These are phyloP conservation scores for Colletotrichum limetticola DNA, from an alignment of 2,329 filamentous ascomycete species.

Conservation along the genomic window DNA sequence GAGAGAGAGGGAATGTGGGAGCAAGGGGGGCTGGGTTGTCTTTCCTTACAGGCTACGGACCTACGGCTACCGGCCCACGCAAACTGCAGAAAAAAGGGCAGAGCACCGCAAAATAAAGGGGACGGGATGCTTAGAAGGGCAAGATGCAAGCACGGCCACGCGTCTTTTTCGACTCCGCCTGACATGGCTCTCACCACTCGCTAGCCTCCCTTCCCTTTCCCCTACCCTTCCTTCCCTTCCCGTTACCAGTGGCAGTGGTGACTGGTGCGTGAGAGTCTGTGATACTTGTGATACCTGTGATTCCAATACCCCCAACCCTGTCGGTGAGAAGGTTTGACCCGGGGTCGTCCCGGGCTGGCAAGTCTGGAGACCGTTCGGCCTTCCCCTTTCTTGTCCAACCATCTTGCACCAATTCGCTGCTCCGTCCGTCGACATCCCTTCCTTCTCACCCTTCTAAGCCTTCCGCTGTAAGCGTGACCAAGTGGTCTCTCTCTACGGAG, in stretches of 20 bases:
- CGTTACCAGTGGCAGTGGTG: neutral
- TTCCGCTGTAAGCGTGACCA: slow-evolving; percentile 9
- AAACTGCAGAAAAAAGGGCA: neutral
- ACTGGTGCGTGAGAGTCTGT: too few relatives aligned
- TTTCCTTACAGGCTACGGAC: neutral
- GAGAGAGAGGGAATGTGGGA: neutral
- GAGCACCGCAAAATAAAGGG: neutral
- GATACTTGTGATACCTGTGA: too few relatives aligned
- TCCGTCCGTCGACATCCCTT: slow-evolving; percentile 15
- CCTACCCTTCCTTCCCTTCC: neutral
- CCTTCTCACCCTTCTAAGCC: neutral
- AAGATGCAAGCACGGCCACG: slow-evolving; percentile 17
- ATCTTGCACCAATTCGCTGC: slow-evolving; percentile 12
- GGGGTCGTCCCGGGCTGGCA: slow-evolving; percentile 18
- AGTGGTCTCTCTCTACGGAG: neutral
- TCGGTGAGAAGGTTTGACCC: slow-evolving; percentile 4
- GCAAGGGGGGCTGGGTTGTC: neutral
- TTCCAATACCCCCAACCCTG: neutral
- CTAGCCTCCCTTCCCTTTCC: neutral
- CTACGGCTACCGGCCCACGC: neutral
- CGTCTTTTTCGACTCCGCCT: slow-evolving; percentile 26
- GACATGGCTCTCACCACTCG: neutral
- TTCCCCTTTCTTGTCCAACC: slow-evolving; percentile 17
- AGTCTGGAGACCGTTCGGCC: slow-evolving; percentile 2
- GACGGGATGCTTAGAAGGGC: slow-evolving; percentile 1